Conservation (phyloP, 2,329 filamentous ascomycete species). For the Ilyonectria sp. region DNA sequence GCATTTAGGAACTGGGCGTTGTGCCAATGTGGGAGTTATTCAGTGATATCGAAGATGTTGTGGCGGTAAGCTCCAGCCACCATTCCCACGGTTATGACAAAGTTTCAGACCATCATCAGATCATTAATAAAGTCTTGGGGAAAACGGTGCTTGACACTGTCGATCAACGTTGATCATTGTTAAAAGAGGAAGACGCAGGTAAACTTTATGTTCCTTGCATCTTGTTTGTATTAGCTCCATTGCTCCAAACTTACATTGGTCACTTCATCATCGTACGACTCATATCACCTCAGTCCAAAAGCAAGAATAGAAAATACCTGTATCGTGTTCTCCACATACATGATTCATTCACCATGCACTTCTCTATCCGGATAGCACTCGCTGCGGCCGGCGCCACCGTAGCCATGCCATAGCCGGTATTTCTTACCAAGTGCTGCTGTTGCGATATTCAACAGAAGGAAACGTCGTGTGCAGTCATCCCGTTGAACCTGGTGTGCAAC, state of each 20-base stretch:
- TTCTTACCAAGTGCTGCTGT: constrained; percentile 28
- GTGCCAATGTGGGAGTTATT: neutral
- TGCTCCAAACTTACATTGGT: neutral
- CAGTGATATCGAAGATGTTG: neutral
- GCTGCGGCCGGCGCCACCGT: constrained; percentile 2
- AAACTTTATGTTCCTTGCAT: neutral
- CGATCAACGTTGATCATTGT: neutral
- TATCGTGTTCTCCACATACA: neutral
- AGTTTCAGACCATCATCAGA: neutral
- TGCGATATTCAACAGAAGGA: constrained; percentile 25
- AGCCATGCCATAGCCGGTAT: neutral
- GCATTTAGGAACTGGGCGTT: neutral
- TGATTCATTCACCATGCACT: constrained; percentile 5
- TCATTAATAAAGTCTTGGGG: neutral
- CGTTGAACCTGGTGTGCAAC: too few species aligned
- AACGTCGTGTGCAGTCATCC: constrained; percentile 21
- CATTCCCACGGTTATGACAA: constrained; percentile 1
- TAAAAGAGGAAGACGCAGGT: neutral
- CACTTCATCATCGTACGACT: neutral
- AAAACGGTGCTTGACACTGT: neutral
- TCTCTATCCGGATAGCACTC: constrained; percentile 8
- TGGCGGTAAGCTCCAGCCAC: neutral
- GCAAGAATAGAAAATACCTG: neutral
- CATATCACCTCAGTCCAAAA: neutral
- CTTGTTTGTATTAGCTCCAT: neutral